Conservation (phyloP, 495 filamentous ascomycete species). For the Tetracladium marchalianum region DNA sequence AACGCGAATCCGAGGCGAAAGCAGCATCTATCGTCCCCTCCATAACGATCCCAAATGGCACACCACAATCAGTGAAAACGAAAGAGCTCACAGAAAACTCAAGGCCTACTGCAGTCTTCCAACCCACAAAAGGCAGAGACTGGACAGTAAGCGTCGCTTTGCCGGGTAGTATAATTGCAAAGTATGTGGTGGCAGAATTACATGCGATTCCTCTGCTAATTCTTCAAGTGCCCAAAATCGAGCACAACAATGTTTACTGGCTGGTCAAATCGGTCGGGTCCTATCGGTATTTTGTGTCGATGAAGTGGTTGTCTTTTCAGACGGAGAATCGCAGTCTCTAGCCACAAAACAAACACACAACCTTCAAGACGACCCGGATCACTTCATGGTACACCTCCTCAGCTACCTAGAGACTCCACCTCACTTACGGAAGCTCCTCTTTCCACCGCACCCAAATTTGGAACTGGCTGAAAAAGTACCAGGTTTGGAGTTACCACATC, state of each 20-base stretch:
- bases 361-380: constrained; percentile 46
- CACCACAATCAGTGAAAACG: not conserved
- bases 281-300: constrained; percentile 68
- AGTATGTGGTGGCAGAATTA: constrained; percentile 28
- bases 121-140: constrained; percentile 31
- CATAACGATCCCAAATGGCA: constrained; percentile 8
- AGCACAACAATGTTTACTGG: constrained; percentile 55
- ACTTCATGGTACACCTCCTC: constrained; percentile 64
- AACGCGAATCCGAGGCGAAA: constrained; percentile 17
- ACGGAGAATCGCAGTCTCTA: constrained; percentile 25
- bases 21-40: too few relatives aligned
- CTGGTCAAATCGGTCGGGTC: constrained; percentile 60
- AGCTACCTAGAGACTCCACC: constrained; percentile 69
- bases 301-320: constrained; percentile 67
- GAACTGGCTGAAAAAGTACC: constrained; percentile 52
- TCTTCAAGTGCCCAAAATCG: constrained; percentile 40
- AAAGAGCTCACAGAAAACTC: constrained; percentile 32
- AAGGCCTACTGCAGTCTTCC: constrained; percentile 47
- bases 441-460: constrained; percentile 63
- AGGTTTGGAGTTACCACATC: constrained; percentile 68
- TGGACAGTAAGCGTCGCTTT: constrained; percentile 49
- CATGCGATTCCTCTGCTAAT: constrained; percentile 1
- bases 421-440: constrained; percentile 56
- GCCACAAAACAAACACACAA: constrained; percentile 22
- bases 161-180: constrained; percentile 48